These are phyloP conservation scores for Actinomortierella wolfii DNA, from an alignment of 371 early-diverging fungal species.

Conservation along the genomic window DNA sequence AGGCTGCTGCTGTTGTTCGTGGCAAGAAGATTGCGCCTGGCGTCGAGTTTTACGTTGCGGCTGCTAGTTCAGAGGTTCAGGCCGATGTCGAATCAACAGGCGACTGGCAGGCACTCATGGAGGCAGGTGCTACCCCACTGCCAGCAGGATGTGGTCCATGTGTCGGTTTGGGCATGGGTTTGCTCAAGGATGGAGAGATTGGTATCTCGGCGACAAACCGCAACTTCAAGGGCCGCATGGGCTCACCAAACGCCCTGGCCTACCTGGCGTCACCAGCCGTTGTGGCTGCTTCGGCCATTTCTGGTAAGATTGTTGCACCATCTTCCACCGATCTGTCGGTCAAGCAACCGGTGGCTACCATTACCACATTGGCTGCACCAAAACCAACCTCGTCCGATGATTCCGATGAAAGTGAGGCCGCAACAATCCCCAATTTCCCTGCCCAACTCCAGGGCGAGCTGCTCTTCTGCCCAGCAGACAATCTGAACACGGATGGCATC, in stretches of 20 bases:
- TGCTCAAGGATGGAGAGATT: slow-evolving; percentile 91
- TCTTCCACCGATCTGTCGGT: slow-evolving; percentile 30
- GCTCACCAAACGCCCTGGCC: slow-evolving; percentile 85
- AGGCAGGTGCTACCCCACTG: slow-evolving; percentile 89
- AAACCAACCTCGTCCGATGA: slow-evolving; percentile 13
- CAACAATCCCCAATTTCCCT: slow-evolving; percentile 72
- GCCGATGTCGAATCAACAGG: slow-evolving; percentile 82
- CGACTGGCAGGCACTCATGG: slow-evolving; percentile 84
- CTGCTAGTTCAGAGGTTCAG: slow-evolving; percentile 91
- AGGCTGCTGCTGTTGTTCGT: slow-evolving; percentile 85
- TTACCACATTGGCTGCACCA: slow-evolving; percentile 1
- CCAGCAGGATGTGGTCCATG: slow-evolving; percentile 98
- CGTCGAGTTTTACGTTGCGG: slow-evolving; percentile 96
- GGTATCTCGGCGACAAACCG: slow-evolving; percentile 97
- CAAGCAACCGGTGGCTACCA: neutral
- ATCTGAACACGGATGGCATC: slow-evolving; percentile 96
- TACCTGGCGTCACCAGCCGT: slow-evolving; percentile 94
- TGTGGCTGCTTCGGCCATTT: slow-evolving; percentile 88
- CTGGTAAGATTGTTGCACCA: slow-evolving; percentile 81
- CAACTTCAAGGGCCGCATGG: slow-evolving; percentile 98
- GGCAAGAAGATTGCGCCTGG: slow-evolving; percentile 76
- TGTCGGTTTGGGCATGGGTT: slow-evolving; percentile 89
- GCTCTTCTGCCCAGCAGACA: slow-evolving; percentile 86
- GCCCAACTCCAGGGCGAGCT: slow-evolving; percentile 76
- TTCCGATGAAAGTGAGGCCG: slow-evolving; percentile 3